Evolutionary conservation across 495 filamentous ascomycete genomes (phyloP).

Genomic region (Zalerion maritima): DNA sequence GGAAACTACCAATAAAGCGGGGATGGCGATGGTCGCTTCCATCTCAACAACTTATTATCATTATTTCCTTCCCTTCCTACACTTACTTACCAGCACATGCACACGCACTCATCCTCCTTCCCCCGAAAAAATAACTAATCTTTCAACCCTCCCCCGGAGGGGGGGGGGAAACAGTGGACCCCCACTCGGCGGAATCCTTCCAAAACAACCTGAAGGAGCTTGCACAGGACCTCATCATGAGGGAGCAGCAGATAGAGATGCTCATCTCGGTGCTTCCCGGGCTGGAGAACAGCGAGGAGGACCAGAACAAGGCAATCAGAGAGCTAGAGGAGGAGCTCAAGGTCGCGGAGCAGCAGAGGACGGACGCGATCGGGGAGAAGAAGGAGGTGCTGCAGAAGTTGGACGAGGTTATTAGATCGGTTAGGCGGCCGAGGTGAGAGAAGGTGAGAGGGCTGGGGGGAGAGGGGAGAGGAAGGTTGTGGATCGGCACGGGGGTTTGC

Average conservation of each 20-base stretch:
- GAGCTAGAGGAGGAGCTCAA: constrained; percentile 65
- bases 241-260: constrained; percentile 88
- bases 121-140: too few relatives aligned
- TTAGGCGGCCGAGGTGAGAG: constrained; percentile 40
- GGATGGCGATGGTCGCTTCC: too few relatives aligned
- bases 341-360: constrained; percentile 56
- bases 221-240: constrained; percentile 71
- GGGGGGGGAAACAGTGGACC: constrained; percentile 35
- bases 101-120: too few relatives aligned
- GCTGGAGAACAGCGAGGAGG: constrained; percentile 66
- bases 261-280: constrained; percentile 76
- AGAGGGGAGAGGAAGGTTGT: too few relatives aligned
- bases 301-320: constrained; percentile 61
- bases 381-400: constrained; percentile 49
- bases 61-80: too few relatives aligned
- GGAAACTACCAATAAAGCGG: too few relatives aligned
- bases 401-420: constrained; percentile 48
- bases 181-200: constrained; percentile 53
- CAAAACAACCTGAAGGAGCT: constrained; percentile 61
- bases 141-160: too few relatives aligned
- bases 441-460: too few relatives aligned
- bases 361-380: constrained; percentile 55
- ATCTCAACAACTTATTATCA: too few relatives aligned
- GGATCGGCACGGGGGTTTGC: too few relatives aligned
- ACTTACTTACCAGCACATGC: too few relatives aligned